Conservation (phyloP, 73 alveolate species). For the Breviolum minutum region DNA sequence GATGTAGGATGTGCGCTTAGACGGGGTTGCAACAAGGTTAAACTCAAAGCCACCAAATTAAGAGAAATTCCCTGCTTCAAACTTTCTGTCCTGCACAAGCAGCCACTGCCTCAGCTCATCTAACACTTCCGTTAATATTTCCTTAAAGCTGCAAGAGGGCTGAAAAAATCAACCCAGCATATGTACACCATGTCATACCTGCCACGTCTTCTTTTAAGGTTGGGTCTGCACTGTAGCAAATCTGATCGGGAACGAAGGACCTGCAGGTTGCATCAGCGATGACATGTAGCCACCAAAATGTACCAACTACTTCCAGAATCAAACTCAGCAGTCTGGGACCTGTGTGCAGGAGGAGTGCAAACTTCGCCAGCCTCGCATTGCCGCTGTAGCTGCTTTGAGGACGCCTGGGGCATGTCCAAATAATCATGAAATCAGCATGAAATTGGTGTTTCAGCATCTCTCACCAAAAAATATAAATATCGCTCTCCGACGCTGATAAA, state of each 20-base stretch:
- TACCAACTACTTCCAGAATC: not conserved
- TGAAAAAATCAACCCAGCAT: not conserved
- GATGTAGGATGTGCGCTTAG: not conserved
- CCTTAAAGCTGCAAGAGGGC: no score
- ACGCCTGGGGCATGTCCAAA: not conserved
- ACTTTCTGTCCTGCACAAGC: conserved; percentile 14
- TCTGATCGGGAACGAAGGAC: conserved; percentile 28
- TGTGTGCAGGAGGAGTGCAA: not conserved
- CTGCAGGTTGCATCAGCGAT: not conserved
- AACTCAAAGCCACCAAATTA: not conserved
- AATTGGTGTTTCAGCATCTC: not conserved
- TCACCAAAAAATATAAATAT: not conserved
- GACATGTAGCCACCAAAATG: not conserved
- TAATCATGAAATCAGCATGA: not conserved
- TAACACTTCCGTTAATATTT: no score
- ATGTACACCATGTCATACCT: not conserved
- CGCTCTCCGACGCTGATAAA: not conserved
- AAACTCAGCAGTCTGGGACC: no score
- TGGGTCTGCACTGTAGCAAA: conserved; percentile 30
- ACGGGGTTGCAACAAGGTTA: not conserved
- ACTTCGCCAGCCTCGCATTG: conserved; percentile 20
- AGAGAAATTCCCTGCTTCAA: no score
- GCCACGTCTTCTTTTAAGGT: not conserved
- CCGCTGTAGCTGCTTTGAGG: conserved; percentile 32
- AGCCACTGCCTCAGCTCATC: conserved; percentile 28